phyloP scores from a whole-genome alignment of 2,329 filamentous ascomycete genomes.

The Xylaria sp. region DNA sequence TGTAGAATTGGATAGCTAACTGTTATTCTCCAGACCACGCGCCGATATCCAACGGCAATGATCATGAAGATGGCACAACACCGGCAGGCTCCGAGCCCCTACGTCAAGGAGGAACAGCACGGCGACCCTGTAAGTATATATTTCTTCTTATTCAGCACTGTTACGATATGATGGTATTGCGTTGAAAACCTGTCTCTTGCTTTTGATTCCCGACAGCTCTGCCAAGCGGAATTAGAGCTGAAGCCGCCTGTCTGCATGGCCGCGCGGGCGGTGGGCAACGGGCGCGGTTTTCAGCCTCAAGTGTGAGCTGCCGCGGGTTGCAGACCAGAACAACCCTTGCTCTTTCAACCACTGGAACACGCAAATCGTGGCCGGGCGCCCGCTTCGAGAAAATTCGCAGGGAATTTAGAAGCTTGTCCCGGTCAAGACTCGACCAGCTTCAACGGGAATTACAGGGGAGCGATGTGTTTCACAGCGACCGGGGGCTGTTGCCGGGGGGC shows the following conservation, averaged over 20 bases:
- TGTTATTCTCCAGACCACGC: conserved; percentile 32
- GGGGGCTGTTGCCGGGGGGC: conserved; percentile 27
- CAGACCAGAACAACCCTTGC: conserved; percentile 34
- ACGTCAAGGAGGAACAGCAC: conserved; percentile 56
- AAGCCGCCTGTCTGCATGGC: conserved; percentile 30
- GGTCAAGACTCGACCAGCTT: conserved; percentile 53
- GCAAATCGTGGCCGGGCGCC: conserved; percentile 35
- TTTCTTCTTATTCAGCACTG: conserved; percentile 36
- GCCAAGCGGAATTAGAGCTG: conserved; percentile 39
- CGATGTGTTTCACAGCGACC: conserved; percentile 63
- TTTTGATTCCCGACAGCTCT: conserved; percentile 20
- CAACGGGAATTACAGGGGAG: conserved; percentile 60
- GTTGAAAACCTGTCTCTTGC: background rate
- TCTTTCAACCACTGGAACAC: conserved; percentile 42
- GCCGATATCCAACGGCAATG: conserved; percentile 47
- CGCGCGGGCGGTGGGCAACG: conserved; percentile 20
- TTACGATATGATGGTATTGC: background rate
- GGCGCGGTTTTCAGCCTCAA: conserved; percentile 39
- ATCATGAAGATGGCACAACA: conserved; percentile 60
- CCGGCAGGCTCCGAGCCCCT: conserved; percentile 56
- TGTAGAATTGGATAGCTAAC: conserved; percentile 39
- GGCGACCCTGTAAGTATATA: conserved; percentile 55
- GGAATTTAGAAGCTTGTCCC: conserved; percentile 59
- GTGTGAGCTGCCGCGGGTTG: conserved; percentile 38
- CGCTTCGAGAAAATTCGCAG: conserved; percentile 56